phyloP scores from a whole-genome alignment of 495 filamentous ascomycete species.

The Penicillium subrubescens region DNA sequence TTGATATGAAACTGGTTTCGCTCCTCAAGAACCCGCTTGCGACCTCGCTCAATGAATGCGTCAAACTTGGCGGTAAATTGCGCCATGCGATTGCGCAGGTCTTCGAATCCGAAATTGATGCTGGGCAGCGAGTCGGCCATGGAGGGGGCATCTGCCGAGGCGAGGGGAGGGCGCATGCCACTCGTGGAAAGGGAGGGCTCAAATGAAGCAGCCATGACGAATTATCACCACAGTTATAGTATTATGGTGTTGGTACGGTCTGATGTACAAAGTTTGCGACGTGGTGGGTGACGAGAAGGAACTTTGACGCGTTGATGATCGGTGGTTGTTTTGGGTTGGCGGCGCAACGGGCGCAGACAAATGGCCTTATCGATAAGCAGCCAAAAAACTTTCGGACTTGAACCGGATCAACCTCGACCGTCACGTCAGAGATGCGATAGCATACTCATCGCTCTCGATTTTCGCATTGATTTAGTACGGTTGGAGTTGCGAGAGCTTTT shows the following conservation, averaged over 20 bases:
- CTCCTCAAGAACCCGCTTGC: slow-evolving; percentile 87
- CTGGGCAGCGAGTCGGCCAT: slow-evolving; percentile 83
- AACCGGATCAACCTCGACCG: slow-evolving; percentile 2
- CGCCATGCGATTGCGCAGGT: slow-evolving; percentile 91
- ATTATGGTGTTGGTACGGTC: not conserved
- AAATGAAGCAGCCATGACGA: slow-evolving; percentile 56
- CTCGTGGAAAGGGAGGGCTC: slow-evolving; percentile 77
- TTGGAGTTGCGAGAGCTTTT: slow-evolving; percentile 11
- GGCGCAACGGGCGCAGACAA: slow-evolving; percentile 29
- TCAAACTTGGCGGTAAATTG: slow-evolving; percentile 92
- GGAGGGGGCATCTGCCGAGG: slow-evolving; percentile 56
- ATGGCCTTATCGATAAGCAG: slow-evolving; percentile 29
- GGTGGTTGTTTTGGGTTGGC: slow-evolving; percentile 32
- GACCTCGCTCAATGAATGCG: slow-evolving; percentile 86
- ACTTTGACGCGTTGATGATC: slow-evolving; percentile 11
- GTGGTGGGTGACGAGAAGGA: slow-evolving; percentile 3
- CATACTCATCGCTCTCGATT: not conserved
- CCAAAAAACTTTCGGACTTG: slow-evolving; percentile 19
- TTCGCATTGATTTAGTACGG: not conserved
- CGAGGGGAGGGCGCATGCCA: slow-evolving; percentile 69
- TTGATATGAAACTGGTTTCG: slow-evolving; percentile 91
- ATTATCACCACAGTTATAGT: not conserved
- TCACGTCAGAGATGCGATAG: not conserved
- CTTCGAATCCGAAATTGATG: slow-evolving; percentile 96
- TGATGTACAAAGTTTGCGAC: not conserved